Percentiles rank a stretch among this genome's conserved stretches.
These are phyloP conservation scores for Globisporangium middletonii DNA, from an alignment of 352 stramenopile genomes.

Conservation along the genomic window DNA sequence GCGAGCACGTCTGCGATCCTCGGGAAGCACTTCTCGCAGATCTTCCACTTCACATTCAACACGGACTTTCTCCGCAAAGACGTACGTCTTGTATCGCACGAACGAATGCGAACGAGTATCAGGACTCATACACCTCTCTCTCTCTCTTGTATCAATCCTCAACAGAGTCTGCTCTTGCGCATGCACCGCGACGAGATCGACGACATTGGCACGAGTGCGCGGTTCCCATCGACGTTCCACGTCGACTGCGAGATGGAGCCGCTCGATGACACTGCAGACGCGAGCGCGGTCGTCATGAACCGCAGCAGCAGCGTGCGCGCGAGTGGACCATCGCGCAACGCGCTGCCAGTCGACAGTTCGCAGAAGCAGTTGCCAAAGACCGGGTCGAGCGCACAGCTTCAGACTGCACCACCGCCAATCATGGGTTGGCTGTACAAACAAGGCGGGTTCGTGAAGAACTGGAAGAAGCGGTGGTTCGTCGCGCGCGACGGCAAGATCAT, in stretches of 20 bases:
- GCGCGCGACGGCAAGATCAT: conserved; percentile 72
- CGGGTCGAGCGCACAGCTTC: conserved; percentile 14
- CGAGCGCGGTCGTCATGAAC: not conserved
- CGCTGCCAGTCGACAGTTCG: conserved; percentile 3
- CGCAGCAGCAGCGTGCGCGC: not conserved
- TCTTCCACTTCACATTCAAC: conserved; percentile 85
- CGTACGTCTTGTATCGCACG: conserved; percentile 22
- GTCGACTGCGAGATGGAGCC: conserved; percentile 48
- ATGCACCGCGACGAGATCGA: conserved; percentile 58
- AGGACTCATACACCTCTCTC: not conserved
- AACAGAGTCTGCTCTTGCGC: conserved; percentile 26
- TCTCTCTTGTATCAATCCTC: conserved; percentile 14
- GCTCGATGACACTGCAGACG: conserved; percentile 9
- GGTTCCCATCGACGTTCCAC: conserved; percentile 50
- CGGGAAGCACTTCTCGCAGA: conserved; percentile 75
- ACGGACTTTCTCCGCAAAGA: conserved; percentile 76
- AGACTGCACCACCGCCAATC: conserved; percentile 28
- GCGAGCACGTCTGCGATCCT: conserved; percentile 65
- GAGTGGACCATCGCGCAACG: not conserved
- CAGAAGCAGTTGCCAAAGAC: conserved; percentile 12
- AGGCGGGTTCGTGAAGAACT: conserved; percentile 79
- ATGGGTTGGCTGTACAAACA: conserved; percentile 76
- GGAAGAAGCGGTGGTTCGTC: conserved; percentile 84
- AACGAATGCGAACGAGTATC: not conserved
- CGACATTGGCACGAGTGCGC: conserved; percentile 40